Evolutionary conservation across 495 filamentous ascomycete species (phyloP).

Genomic region (Aspergillus steynii): DNA sequence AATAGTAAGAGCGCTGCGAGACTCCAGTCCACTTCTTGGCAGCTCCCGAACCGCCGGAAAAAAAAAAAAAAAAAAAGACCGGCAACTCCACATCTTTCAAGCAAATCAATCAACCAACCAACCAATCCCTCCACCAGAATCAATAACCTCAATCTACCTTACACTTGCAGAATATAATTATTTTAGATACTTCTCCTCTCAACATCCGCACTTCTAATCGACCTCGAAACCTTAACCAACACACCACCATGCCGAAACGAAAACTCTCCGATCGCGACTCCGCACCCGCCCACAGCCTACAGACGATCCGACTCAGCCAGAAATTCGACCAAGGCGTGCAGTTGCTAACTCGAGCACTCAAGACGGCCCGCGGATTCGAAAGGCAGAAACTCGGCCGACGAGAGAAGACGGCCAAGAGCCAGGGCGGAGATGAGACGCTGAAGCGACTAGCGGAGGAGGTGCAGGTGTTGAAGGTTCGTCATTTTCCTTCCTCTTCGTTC

Average conservation of each 20-base stretch:
- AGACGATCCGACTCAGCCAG: slow-evolving; percentile 45
- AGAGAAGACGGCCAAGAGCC: slow-evolving; percentile 61
- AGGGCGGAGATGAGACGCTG: slow-evolving; percentile 35
- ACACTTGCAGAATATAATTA: background rate
- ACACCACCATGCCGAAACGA: slow-evolving; percentile 47
- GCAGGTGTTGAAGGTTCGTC: slow-evolving; percentile 67
- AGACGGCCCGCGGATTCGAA: slow-evolving; percentile 82
- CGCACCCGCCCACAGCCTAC: slow-evolving; percentile 28
- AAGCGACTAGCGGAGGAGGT: slow-evolving; percentile 73
- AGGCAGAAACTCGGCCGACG: slow-evolving; percentile 82
- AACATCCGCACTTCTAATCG: too few species aligned
- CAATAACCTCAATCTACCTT: background rate
- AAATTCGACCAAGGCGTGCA: slow-evolving; percentile 60
- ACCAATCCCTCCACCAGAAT: background rate
- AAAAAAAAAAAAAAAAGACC: slow-evolving; percentile 5
- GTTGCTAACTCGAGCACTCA: slow-evolving; percentile 66
- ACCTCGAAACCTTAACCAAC: too few species aligned
- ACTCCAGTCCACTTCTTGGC: slow-evolving; percentile 11
- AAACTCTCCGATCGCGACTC: slow-evolving; percentile 41
- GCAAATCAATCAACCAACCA: slow-evolving; percentile 3
- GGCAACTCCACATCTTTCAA: background rate
- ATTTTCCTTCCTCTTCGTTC: slow-evolving; percentile 5
- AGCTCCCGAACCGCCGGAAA: background rate
- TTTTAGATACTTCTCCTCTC: too few species aligned
- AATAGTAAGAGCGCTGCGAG: background rate